These are phyloP conservation scores for Fusarium falciforme DNA, from an alignment of 2,329 filamentous ascomycete species.

Conservation along the genomic window DNA sequence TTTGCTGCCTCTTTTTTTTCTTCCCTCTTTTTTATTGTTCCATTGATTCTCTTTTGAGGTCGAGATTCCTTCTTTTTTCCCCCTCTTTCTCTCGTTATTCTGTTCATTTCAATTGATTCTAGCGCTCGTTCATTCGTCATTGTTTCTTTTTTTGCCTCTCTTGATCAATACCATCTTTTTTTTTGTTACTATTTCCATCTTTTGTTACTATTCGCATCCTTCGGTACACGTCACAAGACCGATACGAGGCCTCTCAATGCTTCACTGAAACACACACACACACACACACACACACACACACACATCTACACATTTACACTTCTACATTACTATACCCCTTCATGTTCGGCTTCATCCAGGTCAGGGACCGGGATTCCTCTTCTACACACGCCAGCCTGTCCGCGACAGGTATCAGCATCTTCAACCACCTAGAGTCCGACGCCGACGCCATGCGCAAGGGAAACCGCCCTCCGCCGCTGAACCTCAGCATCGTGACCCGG, in stretches of 20 bases:
- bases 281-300: not conserved
- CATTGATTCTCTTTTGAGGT: not conserved
- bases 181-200: not conserved
- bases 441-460: constrained; percentile 44
- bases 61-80: not conserved
- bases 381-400: constrained; percentile 18
- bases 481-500: constrained; percentile 45
- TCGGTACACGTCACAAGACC: not conserved
- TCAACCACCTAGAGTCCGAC: constrained; percentile 1
- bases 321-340: constrained; percentile 1
- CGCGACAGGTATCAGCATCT: constrained; percentile 28
- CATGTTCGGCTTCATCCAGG: constrained; percentile 30
- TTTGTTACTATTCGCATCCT: not conserved
- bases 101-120: constrained; percentile 5
- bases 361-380: constrained; percentile 28
- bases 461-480: constrained; percentile 48
- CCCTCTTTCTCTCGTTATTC: constrained; percentile 11
- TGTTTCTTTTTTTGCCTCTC: not conserved
- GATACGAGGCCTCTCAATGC: constrained; percentile 14
- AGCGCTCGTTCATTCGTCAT: constrained; percentile 16
- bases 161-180: not conserved
- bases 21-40: constrained; percentile 11
- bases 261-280: not conserved
- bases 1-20: not conserved
- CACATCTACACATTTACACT: not conserved